Percentiles rank a stretch among this genome's conserved stretches.
Evolutionary conservation across 2,329 filamentous ascomycete genomes (phyloP).

Genomic region (Elsinoe ampelina): DNA sequence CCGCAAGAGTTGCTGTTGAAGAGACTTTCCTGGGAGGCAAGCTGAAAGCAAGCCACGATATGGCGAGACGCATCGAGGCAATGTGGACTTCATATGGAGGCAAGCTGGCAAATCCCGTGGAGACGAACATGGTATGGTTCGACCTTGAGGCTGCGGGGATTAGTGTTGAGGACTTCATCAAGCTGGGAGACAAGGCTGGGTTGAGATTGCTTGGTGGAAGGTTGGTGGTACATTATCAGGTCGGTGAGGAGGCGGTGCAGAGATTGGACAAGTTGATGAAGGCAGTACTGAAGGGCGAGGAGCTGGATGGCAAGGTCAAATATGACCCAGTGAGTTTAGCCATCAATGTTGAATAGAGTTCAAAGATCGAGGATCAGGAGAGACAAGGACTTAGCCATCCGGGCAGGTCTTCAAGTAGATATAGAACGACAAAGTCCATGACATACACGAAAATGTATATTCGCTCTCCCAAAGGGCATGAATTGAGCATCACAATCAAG

Average conservation of each 20-base stretch:
- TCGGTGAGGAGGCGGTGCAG: conserved; percentile 54
- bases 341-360: conserved; percentile 16
- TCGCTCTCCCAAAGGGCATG: no score
- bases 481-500: not conserved
- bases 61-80: conserved; percentile 52
- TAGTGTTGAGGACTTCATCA: conserved; percentile 43
- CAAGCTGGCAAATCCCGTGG: conserved; percentile 56
- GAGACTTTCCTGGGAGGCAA: conserved; percentile 66
- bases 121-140: conserved; percentile 92
- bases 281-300: conserved; percentile 24
- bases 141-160: conserved; percentile 56
- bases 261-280: conserved; percentile 49
- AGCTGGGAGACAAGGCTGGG: conserved; percentile 48
- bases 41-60: conserved; percentile 51
- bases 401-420: not conserved
- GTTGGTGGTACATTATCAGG: conserved; percentile 64
- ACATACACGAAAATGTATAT: not conserved
- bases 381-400: no score
- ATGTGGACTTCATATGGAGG: conserved; percentile 65
- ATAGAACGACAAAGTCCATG: not conserved
- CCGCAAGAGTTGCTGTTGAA: conserved; percentile 67
- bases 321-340: conserved; percentile 17
- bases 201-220: conserved; percentile 48
- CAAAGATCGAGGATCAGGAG: no score
- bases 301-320: conserved; percentile 20